These are phyloP conservation scores for Trypanosoma theileri DNA, from an alignment of 208 protist species.

Conservation along the genomic window DNA sequence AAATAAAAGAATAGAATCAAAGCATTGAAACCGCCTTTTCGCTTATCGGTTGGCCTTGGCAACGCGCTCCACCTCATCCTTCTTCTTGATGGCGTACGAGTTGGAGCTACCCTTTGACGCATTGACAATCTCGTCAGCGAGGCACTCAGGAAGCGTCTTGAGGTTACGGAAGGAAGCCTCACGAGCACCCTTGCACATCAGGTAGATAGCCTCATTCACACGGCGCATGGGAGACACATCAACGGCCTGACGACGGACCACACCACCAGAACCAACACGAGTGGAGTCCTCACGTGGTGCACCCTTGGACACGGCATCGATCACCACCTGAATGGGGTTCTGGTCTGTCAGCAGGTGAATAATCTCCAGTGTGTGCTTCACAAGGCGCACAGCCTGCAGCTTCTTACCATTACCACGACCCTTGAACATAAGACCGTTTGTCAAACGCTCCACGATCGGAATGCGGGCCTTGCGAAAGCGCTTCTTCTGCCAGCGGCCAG, in stretches of 20 bases:
- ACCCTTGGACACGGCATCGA: slow-evolving; percentile 98
- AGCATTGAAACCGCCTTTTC: slow-evolving; percentile 6
- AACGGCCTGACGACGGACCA: slow-evolving; percentile 99
- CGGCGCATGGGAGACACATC: slow-evolving; percentile 99
- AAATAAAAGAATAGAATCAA: slow-evolving; percentile 2
- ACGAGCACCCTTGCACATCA: slow-evolving; percentile 97
- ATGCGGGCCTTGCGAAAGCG: slow-evolving; percentile 99
- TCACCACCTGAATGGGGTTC: slow-evolving; percentile 99
- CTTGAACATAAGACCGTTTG: slow-evolving; percentile 98
- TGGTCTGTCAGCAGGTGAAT: slow-evolving; percentile 98
- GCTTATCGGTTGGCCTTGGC: slow-evolving; percentile 99
- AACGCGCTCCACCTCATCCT: slow-evolving; percentile 99
- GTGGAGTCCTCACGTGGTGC: slow-evolving; percentile 99
- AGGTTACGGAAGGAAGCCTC: slow-evolving; percentile 99
- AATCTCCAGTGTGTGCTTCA: slow-evolving; percentile 99
- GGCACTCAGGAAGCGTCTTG: slow-evolving; percentile 99
- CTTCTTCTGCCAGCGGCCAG: slow-evolving; percentile 97
- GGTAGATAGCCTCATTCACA: slow-evolving; percentile 98
- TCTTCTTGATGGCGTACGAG: slow-evolving; percentile 99
- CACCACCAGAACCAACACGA: slow-evolving; percentile 99
- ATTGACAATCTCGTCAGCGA: slow-evolving; percentile 99
- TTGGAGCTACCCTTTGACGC: slow-evolving; percentile 98
- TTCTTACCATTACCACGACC: slow-evolving; percentile 99
- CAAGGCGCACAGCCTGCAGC: slow-evolving; percentile 98
- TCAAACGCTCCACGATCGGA: slow-evolving; percentile 94